Evolutionary conservation across 306 rosid species (phyloP), one percentile per base, ranked within the genome.

Genomic region (Dalbergia oliveri): DNA sequence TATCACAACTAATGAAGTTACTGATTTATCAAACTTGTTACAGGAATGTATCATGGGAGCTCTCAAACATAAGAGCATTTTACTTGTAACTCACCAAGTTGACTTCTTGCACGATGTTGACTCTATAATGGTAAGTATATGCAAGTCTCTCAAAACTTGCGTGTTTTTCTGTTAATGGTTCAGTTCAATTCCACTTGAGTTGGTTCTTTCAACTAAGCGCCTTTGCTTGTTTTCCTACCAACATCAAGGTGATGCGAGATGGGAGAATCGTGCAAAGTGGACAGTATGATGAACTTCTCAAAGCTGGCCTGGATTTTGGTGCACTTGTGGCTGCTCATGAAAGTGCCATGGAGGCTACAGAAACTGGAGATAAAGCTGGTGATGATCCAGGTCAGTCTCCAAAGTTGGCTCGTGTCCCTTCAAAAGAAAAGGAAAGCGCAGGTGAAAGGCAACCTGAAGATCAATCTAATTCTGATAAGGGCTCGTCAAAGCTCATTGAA

Each of bases 81-180:
- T 91, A 80, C 92, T 94, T 31, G 98, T 94, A 60, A 94, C 98
- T 21, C 98, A 94, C 85, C 98, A 94, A 94, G 90, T 94, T 21
- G 98, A 94, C 71, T 91, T 94, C 90, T 84, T 94, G 89, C 95
- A 89, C 54, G 91, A 94, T 69, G 93, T 88, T 68, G 94, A 94
- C 78, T 89, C 79, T 75, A 94, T 94, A 76, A 10, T 89, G 81
- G 98, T 90, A 81, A n/a, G 72, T 41, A 34, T 65, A 76, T 72
- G 13, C 71, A 37, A 83, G 33, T 41, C 47, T 63, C 77, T 57
- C 19, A 45, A 51, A 51, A 47, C 8, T 7, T 23, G 18, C 18
- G 23, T 18, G 33, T 11, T 83, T 71, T 66, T 78, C 62, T 16
- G 60, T 4, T 49, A 23, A 75, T 60, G 72, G 73, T 63, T 72